Base-by-base conservation (phyloP, 2,329 filamentous ascomycete genomes). In the Fusarium pilosicola region DNA sequence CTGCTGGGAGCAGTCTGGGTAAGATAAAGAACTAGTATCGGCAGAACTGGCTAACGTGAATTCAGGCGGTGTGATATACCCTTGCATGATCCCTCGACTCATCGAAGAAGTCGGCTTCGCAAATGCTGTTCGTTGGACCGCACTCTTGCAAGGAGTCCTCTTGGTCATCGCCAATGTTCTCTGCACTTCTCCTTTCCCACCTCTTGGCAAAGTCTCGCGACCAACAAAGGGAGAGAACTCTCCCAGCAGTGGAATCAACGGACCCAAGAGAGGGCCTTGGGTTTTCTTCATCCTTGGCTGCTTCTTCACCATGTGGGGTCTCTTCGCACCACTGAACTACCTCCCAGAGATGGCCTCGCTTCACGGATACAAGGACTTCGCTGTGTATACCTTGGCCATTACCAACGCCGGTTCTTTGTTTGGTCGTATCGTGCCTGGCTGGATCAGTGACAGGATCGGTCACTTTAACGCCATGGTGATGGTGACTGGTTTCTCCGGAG, bases 271-370 rank as follows among this genome's bases (percentile, higher is more conserved):
- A 26, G 32, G 28, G 7, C 48, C 58, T 14, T 56, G 38, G 58
- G 36, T 22, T 1, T 56, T 61, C 24, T 61, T 61, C 28, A 30
- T 61, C 30, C 14, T 61, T 20, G 48, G 58, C 2, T 61, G 48
- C n/a, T 61, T 61, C 28, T 56, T 61, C 20, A 61, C 58, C n/a
- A 61, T 61, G 20, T 61, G 24, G 48, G 48, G 58, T 7, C 48
- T 61, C 13, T 56, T 61, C 11, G 38, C 48, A 32, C 58, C 58
- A 12, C 30, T 61, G 6, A 61, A 61, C 48, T 61, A 61, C 28
- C 58, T 61, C 38, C 58, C 38, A 3, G 58, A 61, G 38, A 61
- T 61, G 38, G 48, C 58, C 14, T 61, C 38, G 20, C 48, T 61
- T 36, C 58, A 56, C 2, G 38, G 58, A 12, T 56, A 42, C 24